Base-by-base conservation (phyloP, 2,329 filamentous ascomycete genomes). In the Exophiala spinifera region DNA sequence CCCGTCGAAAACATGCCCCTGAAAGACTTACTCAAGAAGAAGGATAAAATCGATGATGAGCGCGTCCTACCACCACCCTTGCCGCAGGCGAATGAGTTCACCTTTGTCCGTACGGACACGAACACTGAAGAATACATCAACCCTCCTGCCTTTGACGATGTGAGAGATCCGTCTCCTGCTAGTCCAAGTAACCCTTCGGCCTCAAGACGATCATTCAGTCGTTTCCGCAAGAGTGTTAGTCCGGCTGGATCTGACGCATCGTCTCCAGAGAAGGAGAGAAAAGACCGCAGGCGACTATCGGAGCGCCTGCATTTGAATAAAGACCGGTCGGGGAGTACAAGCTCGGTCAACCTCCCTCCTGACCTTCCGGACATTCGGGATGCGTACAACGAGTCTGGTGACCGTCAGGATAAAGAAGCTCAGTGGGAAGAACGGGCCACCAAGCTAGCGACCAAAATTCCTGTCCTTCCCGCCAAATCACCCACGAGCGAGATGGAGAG, bases 381-480 rank as follows among this genome's bases (percentile, higher is more conserved):
- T 60, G 70, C 74, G 61, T 68, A 73, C 60, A 72, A 76, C 65
- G 70, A 74, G 61, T 67, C 74, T 53, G 76, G 75, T 31, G 74
- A 77, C 62, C 72, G 69, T 55, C 73, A 78, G 60, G 78, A 80
- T 21, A 74, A 76, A 48, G 88, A 95, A 76, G 83, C 83, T 55
- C 81, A 87, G 72, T 99, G 94, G 94, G 94, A 97, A 78, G 86
- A 88, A 75, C 81, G 92, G 56, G 94, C 94, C 23, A 96, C 91
- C n/a, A 82, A 95, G 56, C 76, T 97, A 61, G 92, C 89, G 49
- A 46, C 60, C 57, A 46, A 56, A 49, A 60, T 49, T 39, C 60
- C 60, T 23, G 33, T 48, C 21, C 44, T 51, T 10, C 23, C 52
- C 3, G 45, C 46, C 8, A 28, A 43, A 36, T 19, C 47, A 4